Base-by-base conservation (phyloP, 1,139 yeast genomes). In the Magnusiomyces starmeri region DNA sequence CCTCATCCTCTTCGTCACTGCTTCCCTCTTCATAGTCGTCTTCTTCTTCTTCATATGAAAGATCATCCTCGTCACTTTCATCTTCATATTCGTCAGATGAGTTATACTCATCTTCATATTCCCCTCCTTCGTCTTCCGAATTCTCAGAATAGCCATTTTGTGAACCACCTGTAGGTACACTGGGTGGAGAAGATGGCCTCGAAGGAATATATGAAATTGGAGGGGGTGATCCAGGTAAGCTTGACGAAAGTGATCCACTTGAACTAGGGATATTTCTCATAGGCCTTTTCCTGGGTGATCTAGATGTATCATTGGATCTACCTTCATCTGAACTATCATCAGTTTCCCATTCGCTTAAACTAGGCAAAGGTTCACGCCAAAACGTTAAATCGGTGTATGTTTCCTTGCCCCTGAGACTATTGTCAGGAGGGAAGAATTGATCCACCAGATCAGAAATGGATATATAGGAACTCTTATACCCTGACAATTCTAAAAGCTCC, bases 401-500 rank as follows among this genome's bases (percentile, higher is more conserved):
- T 57, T 84, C 88, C 29, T 58, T 57, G 7, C 58, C 57, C 12
- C 52, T 46, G 46, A 62, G 57, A 46, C 59, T 61, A 12, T 51
- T 50, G 46, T 55, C 61, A 0, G 97, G 96, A 14, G 99, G 99
- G 76, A 94, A 94, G 66, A 90, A 90, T 67, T 92, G 97, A 68
- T 94, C 99, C 14, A 94, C 97, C 56, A 94, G 74, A 66, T 92
- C 97, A 43, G 95, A 89, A 65, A 94, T 92, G 59, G 82, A 83
- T 51, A 94, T 80, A 65, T 94, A 94, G 0, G 95, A 82, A 50
- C 95, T 83, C 64, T 80, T 85, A 65, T 86, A 86, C 4, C 98
- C 98, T 0, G 97, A 95, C 63, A 94, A 75, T 66, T 94, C 97
- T 53, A 94, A 74, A 59, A 94, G 76, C 69, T 94, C 98, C 95